Conservation (phyloP, 176 grass and related monocot species). For the Lolium multiflorum region DNA sequence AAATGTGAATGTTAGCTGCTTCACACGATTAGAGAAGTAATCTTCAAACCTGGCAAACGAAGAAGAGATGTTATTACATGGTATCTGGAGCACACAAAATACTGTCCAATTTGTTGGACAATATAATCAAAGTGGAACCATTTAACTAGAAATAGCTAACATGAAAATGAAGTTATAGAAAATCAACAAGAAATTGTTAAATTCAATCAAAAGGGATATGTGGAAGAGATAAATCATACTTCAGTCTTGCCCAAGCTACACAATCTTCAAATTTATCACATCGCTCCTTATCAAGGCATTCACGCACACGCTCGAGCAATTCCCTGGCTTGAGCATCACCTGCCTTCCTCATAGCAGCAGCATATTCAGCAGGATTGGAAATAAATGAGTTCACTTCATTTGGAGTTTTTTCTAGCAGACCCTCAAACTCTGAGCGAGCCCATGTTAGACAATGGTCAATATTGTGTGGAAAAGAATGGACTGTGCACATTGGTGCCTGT, state of each 20-base stretch:
- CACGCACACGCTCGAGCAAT: conserved; percentile 54
- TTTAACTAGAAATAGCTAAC: conserved; percentile 12
- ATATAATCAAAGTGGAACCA: conserved; percentile 25
- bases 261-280: conserved; percentile 77
- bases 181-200: conserved; percentile 15
- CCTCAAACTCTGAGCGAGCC: conserved; percentile 84
- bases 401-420: conserved; percentile 75
- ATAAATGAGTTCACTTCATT: conserved; percentile 83
- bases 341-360: conserved; percentile 67
- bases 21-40: conserved; percentile 79
- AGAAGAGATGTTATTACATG: conserved; percentile 29
- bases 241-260: conserved; percentile 71
- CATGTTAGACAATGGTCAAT: conserved; percentile 84
- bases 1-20: conserved; percentile 80
- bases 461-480: conserved; percentile 81
- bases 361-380: conserved; percentile 63
- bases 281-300: conserved; percentile 68
- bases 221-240: conserved; percentile 58
- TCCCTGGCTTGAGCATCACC: conserved; percentile 81
- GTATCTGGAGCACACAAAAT: neutral
- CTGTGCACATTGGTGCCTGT: conserved; percentile 79
- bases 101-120: neutral
- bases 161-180: neutral
- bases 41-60: conserved; percentile 68
- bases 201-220: conserved; percentile 1